These are phyloP conservation scores for Geranium brycei DNA, from an alignment of 345 rosid genomes.

Conservation along the genomic window DNA sequence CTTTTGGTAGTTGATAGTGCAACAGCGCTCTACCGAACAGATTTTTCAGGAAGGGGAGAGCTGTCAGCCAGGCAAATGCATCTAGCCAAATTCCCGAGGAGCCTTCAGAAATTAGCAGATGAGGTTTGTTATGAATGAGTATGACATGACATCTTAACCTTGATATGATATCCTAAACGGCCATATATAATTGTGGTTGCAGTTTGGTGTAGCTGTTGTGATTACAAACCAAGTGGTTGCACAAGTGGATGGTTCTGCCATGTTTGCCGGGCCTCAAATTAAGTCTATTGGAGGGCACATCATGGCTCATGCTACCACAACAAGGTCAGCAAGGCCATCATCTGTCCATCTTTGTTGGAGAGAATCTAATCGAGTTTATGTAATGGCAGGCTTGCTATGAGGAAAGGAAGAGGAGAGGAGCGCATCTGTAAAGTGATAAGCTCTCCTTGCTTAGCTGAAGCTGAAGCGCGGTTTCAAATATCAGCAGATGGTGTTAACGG, in stretches of 20 bases:
- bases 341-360: not conserved
- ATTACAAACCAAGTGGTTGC: conserved; percentile 97
- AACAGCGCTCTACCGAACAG: conserved; percentile 87
- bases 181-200: not conserved
- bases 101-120: conserved; percentile 92
- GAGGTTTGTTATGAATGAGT: conserved; percentile 39
- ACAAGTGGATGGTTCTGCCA: conserved; percentile 93
- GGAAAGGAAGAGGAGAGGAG: conserved; percentile 95
- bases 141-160: not conserved
- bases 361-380: not conserved
- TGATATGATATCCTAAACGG: not conserved
- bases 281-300: conserved; percentile 95
- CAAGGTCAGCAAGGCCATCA: conserved; percentile 39
- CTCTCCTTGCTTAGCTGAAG: conserved; percentile 89
- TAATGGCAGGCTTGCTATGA: conserved; percentile 51
- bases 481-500: conserved; percentile 76
- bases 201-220: conserved; percentile 95
- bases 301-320: conserved; percentile 98
- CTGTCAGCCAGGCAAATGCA: conserved; percentile 97
- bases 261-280: conserved; percentile 94
- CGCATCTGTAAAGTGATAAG: conserved; percentile 94
- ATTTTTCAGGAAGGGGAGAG: conserved; percentile 92
- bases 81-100: conserved; percentile 90
- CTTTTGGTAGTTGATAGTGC: conserved; percentile 95
- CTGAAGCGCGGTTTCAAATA: conserved; percentile 86